Evolutionary conservation across 495 filamentous ascomycete species (phyloP), one percentile per base, ranked within the genome.

Genomic region (Trichocladium antarcticum): DNA sequence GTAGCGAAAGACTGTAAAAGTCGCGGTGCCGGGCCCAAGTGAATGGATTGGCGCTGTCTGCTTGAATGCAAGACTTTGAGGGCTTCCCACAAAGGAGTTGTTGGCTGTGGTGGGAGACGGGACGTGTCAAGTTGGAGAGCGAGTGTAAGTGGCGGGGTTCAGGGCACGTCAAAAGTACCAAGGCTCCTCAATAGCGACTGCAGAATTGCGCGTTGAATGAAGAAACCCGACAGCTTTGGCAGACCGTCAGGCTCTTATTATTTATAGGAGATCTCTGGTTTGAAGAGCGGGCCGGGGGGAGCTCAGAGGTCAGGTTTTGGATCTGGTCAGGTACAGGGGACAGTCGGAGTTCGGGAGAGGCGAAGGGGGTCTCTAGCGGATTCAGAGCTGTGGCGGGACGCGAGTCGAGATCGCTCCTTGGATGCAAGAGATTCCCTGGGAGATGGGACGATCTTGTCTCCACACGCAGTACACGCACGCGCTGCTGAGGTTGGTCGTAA

Each of bases 111-210:
- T 44, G 42, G 22, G 17, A 19, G 41, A 19, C 40, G 20, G 6
- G 17, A 28, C 22, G 31, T 21, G 27, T 43, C 28, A 20, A 35
- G 24, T 29, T 39, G 31, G 19, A 16, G 19, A 20, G 16, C 9
- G 8, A 19, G 38, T 41, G 38, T 24, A 41, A 41, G 42, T 20
- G 34, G 29, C 19, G 41, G 31, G 32, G 7, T 46, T 60, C 35
- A 57, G 53, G 64, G 60, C 58, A 67, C 60, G 47, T 48, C 42
- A 42, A 61, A 61, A 31, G 60, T 65, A 61, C 62, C 62, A 37
- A 35, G 45, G 51, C 60, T 65, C 64, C 62, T 67, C 45, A 63
- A 58, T 67, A 67, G 60, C 64, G 62, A 63, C 64, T 38, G 50
- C 64, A 67, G 65, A 67, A 60, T 53, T 63, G 58, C 62, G 57